A percentile compares a stretch with the other conserved stretches of the same genome.
These are phyloP conservation scores for Naematelia aurantialba DNA, from an alignment of 768 basidiomycete genomes.

Conservation along the genomic window DNA sequence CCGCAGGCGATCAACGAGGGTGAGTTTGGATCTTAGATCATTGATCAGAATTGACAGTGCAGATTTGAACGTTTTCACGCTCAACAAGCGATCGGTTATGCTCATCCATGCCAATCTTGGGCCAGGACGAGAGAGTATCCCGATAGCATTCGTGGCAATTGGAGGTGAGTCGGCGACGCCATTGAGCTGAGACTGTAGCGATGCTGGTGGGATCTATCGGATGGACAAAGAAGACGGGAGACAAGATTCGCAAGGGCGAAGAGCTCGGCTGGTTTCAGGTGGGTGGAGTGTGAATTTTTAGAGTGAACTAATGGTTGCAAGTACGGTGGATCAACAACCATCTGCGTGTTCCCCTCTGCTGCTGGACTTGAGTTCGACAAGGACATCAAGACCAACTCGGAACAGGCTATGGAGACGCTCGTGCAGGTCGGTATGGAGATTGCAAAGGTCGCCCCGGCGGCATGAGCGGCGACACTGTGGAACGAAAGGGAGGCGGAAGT, in stretches of 20 bases:
- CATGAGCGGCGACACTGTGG: background rate
- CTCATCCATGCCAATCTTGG: slow-evolving; percentile 38
- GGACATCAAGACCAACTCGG: slow-evolving; percentile 62
- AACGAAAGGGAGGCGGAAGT: background rate
- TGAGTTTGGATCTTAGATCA: slow-evolving; percentile 58
- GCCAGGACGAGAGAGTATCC: slow-evolving; percentile 39
- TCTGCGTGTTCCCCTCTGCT: slow-evolving; percentile 61
- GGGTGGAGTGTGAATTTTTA: slow-evolving; percentile 46
- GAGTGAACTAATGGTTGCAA: slow-evolving; percentile 55
- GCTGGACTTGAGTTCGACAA: slow-evolving; percentile 54
- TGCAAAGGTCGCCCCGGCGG: slow-evolving; percentile 21
- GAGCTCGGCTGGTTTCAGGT: slow-evolving; percentile 61
- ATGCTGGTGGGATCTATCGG: slow-evolving; percentile 72
- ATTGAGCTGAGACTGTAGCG: slow-evolving; percentile 43
- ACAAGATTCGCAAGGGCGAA: slow-evolving; percentile 53
- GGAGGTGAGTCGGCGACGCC: slow-evolving; percentile 54
- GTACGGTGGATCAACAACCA: slow-evolving; percentile 73
- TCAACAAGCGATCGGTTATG: slow-evolving; percentile 48
- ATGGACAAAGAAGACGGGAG: slow-evolving; percentile 57
- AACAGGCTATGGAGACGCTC: slow-evolving; percentile 61
- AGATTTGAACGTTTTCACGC: slow-evolving; percentile 50
- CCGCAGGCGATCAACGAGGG: slow-evolving; percentile 71
- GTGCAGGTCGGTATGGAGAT: slow-evolving; percentile 58
- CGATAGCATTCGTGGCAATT: slow-evolving; percentile 67
- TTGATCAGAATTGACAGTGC: slow-evolving; percentile 39